A percentile compares a stretch with the other conserved stretches of the same genome.
These are phyloP conservation scores for Dendrocalamus sinicus DNA, from an alignment of 176 grass and related monocot species.

Conservation along the genomic window DNA sequence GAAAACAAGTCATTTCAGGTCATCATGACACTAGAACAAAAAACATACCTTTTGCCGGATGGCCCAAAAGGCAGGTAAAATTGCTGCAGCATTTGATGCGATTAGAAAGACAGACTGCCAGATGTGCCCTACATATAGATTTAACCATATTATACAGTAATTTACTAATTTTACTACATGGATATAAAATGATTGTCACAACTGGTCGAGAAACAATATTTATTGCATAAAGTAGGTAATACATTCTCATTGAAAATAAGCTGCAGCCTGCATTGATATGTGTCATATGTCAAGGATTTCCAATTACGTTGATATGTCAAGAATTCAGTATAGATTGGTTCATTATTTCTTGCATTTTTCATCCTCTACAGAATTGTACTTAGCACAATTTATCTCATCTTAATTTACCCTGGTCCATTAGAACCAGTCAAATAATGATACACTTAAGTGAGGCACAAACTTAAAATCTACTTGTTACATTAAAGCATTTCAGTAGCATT, in stretches of 20 bases:
- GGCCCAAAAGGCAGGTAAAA: constrained; percentile 89
- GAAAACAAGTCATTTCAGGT: constrained; percentile 4
- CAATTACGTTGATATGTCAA: constrained; percentile 19
- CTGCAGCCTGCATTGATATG: constrained; percentile 16
- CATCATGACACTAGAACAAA: constrained; percentile 19
- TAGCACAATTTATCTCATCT: constrained; percentile 13
- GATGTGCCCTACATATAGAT: constrained; percentile 75
- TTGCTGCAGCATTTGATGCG: constrained; percentile 89
- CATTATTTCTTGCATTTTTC: constrained; percentile 24
- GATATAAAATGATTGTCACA: constrained; percentile 30
- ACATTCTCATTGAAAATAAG: constrained; percentile 33
- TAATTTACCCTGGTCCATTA: constrained; percentile 5
- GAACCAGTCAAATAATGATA: constrained; percentile 18
- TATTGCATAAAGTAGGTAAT: constrained; percentile 27
- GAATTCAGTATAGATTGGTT: background rate
- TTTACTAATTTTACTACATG: constrained; percentile 28
- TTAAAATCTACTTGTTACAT: constrained; percentile 10
- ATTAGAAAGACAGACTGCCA: constrained; percentile 94
- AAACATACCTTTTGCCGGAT: constrained; percentile 78
- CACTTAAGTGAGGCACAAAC: constrained; percentile 15
- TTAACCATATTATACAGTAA: constrained; percentile 33
- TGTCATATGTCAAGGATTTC: background rate
- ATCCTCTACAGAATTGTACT: background rate
- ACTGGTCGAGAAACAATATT: background rate
- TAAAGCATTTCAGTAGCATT: constrained; percentile 24